Evolutionary conservation across 768 basidiomycete species (phyloP).

Genomic region (Daedaleopsis sinensis): DNA sequence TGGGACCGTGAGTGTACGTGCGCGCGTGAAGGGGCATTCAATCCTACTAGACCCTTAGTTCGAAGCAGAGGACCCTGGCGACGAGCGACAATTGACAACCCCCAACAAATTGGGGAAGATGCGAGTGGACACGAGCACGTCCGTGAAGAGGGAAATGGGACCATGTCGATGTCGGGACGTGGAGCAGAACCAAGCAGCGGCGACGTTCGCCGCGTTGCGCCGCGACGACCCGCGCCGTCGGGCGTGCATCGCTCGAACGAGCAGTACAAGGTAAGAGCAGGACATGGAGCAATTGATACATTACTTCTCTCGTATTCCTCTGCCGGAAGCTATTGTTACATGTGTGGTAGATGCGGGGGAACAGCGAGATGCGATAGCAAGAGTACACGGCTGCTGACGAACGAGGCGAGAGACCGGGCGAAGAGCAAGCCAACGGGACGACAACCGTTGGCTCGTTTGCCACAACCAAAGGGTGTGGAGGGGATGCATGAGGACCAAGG

Average conservation of each 20-base stretch:
- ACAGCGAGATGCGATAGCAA: constrained; percentile 32
- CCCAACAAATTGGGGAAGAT: no score
- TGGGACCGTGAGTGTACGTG: neutral
- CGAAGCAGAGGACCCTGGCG: neutral
- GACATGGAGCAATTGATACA: constrained; percentile 14
- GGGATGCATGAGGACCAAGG: constrained; percentile 2
- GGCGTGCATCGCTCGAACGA: no score
- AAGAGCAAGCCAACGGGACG: constrained; percentile 6
- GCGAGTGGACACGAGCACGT: no score
- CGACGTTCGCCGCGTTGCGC: neutral
- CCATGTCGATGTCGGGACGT: neutral
- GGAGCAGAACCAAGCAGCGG: neutral
- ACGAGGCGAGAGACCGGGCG: constrained; percentile 8
- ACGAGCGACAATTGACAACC: neutral
- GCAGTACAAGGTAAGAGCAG: no score
- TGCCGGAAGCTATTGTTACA: constrained; percentile 29
- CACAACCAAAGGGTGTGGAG: neutral
- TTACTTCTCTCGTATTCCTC: constrained; percentile 28
- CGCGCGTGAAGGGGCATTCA: neutral
- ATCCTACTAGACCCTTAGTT: neutral
- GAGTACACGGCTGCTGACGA: constrained; percentile 27
- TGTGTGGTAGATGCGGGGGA: constrained; percentile 27
- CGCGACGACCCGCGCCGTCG: neutral
- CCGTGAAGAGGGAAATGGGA: no score
- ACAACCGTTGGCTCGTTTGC: neutral